A percentile compares a stretch with the other conserved stretches of the same genome.
Conservation (phyloP, 2,329 filamentous ascomycete genomes). For the Didymella keratinophila region DNA sequence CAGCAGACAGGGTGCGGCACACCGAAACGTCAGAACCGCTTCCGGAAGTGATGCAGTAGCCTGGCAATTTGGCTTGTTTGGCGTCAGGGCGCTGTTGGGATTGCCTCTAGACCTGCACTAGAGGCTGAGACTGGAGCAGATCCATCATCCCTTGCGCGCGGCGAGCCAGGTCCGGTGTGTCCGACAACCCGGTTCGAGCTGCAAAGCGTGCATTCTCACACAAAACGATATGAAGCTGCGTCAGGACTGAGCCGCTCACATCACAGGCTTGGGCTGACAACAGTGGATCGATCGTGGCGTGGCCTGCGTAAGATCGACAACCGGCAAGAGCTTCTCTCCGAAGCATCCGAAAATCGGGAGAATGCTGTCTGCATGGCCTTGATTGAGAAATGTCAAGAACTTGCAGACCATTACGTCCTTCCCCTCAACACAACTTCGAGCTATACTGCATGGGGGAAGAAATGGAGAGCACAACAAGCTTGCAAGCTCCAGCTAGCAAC, state of each 20-base stretch:
- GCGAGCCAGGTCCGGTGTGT: constrained; percentile 19
- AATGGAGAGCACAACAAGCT: constrained; percentile 18
- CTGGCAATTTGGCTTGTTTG: constrained; percentile 21
- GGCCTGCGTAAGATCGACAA: neutral
- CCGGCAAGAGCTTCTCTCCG: neutral
- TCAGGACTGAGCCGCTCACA: constrained; percentile 21
- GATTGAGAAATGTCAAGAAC: neutral
- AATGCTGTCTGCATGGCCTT: neutral
- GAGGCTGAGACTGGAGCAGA: constrained; percentile 14
- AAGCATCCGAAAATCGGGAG: neutral
- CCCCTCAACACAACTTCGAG: constrained; percentile 1
- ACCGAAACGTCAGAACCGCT: constrained; percentile 30
- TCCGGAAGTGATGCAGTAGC: constrained; percentile 29
- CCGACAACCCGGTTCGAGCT: constrained; percentile 35
- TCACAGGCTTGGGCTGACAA: constrained; percentile 12
- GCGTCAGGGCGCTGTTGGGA: constrained; percentile 11
- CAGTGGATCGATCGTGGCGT: constrained; percentile 9
- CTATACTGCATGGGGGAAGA: constrained; percentile 16
- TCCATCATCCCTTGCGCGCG: constrained; percentile 30
- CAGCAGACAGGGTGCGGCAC: constrained; percentile 19
- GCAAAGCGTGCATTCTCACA: constrained; percentile 28
- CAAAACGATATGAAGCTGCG: constrained; percentile 27
- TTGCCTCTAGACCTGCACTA: constrained; percentile 16
- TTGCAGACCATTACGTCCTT: neutral
- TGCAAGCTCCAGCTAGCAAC: constrained; percentile 13